These are phyloP conservation scores for Blastobotrys mokoenaii DNA, from an alignment of 805 yeast species.

Conservation along the genomic window DNA sequence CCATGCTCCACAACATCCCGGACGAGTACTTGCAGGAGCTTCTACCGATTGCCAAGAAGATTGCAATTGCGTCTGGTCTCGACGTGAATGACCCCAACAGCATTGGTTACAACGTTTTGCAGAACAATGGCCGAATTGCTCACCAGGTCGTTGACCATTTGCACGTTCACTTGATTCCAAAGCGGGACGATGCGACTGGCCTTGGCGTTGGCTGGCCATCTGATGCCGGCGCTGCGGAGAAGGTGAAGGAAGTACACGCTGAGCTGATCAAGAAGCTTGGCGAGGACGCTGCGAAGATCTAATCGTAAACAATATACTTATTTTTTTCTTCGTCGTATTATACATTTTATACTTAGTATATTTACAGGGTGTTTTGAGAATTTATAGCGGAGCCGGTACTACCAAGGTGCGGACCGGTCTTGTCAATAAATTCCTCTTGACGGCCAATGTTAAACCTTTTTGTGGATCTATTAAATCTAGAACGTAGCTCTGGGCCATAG, in stretches of 20 bases:
- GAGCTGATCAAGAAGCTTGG: conserved; percentile 24
- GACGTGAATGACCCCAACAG: conserved; percentile 48
- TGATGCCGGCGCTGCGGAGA: conserved; percentile 63
- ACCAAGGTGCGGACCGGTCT: neutral
- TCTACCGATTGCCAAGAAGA: conserved; percentile 79
- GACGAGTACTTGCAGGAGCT: conserved; percentile 84
- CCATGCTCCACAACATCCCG: conserved; percentile 83
- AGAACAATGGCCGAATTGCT: conserved; percentile 91
- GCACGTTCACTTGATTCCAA: conserved; percentile 94
- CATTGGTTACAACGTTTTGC: conserved; percentile 77
- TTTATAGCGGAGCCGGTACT: too few relatives aligned
- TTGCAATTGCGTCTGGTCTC: conserved; percentile 60
- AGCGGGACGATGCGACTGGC: conserved; percentile 64
- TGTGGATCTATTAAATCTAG: neutral
- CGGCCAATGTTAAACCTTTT: too few relatives aligned
- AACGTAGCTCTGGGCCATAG: too few relatives aligned
- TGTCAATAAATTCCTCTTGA: too few relatives aligned
- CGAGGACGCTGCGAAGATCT: conserved; percentile 2
- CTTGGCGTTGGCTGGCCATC: conserved; percentile 94
- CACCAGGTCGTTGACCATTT: conserved; percentile 96
- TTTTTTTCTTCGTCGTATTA: neutral
- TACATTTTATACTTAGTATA: neutral
- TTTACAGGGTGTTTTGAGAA: neutral
- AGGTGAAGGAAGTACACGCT: conserved; percentile 59
- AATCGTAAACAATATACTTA: neutral